Conservation (phyloP, 345 rosid species). For the Boechera stricta region DNA sequence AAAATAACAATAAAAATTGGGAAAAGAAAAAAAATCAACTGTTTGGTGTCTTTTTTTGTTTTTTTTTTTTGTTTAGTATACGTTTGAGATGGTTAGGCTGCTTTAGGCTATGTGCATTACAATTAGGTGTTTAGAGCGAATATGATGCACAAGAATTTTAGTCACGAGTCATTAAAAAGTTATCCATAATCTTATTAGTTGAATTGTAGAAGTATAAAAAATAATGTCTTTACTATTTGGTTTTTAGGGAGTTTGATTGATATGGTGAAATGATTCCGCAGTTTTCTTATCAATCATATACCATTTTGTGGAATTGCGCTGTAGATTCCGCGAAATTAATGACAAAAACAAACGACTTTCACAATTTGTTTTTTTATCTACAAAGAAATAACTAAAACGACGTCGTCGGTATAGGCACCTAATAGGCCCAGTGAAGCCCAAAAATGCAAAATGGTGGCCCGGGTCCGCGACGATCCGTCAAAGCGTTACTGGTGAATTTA, state of each 20-base stretch:
- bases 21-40: background rate
- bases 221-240: background rate
- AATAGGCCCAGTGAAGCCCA: no score
- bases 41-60: background rate
- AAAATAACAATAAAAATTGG: background rate
- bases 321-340: background rate
- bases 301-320: background rate
- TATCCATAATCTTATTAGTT: background rate
- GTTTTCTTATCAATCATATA: background rate
- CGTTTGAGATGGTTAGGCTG: background rate
- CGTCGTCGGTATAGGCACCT: no score
- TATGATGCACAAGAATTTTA: background rate
- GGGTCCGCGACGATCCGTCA: background rate
- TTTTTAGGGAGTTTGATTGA: background rate
- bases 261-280: background rate
- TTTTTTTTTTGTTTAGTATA: no score
- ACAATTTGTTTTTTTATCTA: no score
- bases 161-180: background rate
- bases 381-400: background rate
- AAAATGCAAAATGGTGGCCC: background rate
- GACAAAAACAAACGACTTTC: background rate
- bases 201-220: background rate
- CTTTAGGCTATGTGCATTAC: background rate
- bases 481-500: constrained; percentile 18
- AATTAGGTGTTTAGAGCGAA: background rate